Evolutionary conservation across 495 filamentous ascomycete genomes (phyloP), one percentile per base, ranked within the genome.

Genomic region (Aspergillus baeticus): DNA sequence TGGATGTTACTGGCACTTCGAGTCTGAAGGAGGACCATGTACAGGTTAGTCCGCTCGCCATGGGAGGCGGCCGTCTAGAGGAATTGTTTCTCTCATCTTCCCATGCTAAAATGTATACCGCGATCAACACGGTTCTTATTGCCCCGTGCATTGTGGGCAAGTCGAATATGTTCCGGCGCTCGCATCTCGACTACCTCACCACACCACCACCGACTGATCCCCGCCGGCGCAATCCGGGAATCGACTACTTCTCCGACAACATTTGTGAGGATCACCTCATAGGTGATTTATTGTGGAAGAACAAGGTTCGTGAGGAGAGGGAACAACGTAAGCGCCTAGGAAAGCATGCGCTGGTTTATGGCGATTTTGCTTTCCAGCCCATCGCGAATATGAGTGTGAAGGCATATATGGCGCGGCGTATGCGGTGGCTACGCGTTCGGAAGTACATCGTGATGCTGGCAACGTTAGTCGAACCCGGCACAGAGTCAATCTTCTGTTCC

Each of bases 241-340:
- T 98, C 59, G 90, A 96, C 68, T 93, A 86, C 73, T 98, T 99
- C 74, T 92, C 88, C 14, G 81, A 89, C 36, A 94, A 97, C 63
- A 97, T 99, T 70, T 99, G 94, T 75, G 94, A 99, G 66, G 94
- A 99, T 64, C 95, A 99, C 61, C 75, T 96, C 14, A 96, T 99
- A 48, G 93, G 92, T 22, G 93, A 97, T 62, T 77, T 96, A 6
- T 80, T 98, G 11, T 99, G 90, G 89, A 84, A 86, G 52, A 77
- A 64, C 51, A 73, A 69, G 47, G 68, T 70, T 59, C 74, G 38
- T 69, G 85, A 73, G 58, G 74, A 77, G 37, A 64, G 69, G 48
- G 66, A 76, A 38, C 49, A 55, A 1, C 58, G 64, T n/a, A 69
- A 75, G 42, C 79, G 70, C 7, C 88, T 79, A 73, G 79, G 81